Percentiles rank a stretch among this genome's conserved stretches.
These are phyloP conservation scores for Chytriomyces sp. DNA, from an alignment of 192 early-diverging fungal genomes.

Conservation along the genomic window DNA sequence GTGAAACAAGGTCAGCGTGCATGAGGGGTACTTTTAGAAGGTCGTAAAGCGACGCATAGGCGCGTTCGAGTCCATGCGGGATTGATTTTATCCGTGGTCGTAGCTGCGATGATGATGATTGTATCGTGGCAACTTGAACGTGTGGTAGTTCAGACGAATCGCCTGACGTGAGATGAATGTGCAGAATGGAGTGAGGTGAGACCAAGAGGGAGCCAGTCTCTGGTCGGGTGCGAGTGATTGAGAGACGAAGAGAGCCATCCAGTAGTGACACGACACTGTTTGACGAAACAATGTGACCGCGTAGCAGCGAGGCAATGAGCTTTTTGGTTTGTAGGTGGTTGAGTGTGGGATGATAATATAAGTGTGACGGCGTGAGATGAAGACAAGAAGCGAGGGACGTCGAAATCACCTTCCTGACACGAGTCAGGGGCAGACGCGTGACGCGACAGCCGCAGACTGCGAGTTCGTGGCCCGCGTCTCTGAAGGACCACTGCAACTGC, in stretches of 20 bases:
- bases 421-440: background rate
- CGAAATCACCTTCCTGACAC: background rate
- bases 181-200: too few relatives aligned
- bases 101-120: background rate
- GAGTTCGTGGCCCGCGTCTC: background rate
- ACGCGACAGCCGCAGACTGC: background rate
- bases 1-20: conserved; percentile 54
- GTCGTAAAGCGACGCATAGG: conserved; percentile 73
- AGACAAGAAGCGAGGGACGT: background rate
- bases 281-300: background rate
- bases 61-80: conserved; percentile 72
- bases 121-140: background rate
- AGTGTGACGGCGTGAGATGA: background rate
- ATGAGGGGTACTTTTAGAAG: conserved; percentile 76
- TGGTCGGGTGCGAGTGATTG: too few relatives aligned
- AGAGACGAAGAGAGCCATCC: background rate
- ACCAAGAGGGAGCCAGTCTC: too few relatives aligned
- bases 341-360: background rate
- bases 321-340: background rate
- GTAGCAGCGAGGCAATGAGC: background rate
- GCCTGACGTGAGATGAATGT: too few relatives aligned
- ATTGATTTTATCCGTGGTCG: background rate
- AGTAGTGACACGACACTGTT: background rate
- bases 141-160: too few relatives aligned
- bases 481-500: background rate